Evolutionary conservation across 2,329 filamentous ascomycete genomes (phyloP).

Genomic region (Verticillium longisporum): DNA sequence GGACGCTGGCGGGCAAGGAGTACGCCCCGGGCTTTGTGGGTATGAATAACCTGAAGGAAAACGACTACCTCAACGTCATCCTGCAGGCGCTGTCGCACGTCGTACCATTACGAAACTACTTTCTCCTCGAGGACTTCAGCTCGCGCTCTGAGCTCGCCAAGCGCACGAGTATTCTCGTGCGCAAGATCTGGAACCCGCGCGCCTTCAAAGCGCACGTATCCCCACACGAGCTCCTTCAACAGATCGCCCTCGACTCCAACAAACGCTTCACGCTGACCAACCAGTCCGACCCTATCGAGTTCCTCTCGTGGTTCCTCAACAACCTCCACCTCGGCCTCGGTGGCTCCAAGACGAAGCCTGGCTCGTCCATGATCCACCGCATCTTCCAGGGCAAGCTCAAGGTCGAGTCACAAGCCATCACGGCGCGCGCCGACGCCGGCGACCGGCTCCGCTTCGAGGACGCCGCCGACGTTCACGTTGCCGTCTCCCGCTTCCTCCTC

Average conservation of each 20-base stretch:
- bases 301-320: conserved; percentile 96
- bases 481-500: conserved; percentile 77
- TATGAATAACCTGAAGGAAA: conserved; percentile 99
- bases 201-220: conserved; percentile 97
- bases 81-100: conserved; percentile 90
- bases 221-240: conserved; percentile 92
- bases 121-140: conserved; percentile 78
- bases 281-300: conserved; percentile 94
- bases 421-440: conserved; percentile 77
- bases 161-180: conserved; percentile 80
- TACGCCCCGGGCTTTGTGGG: conserved; percentile 94
- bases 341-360: conserved; percentile 79
- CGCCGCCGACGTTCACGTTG: conserved; percentile 70
- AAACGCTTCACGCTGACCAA: conserved; percentile 87
- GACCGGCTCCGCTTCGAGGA: conserved; percentile 92
- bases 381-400: conserved; percentile 91
- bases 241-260: conserved; percentile 81
- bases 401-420: conserved; percentile 90
- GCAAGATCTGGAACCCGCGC: conserved; percentile 96
- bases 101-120: conserved; percentile 79
- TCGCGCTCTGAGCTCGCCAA: conserved; percentile 72
- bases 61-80: conserved; percentile 96
- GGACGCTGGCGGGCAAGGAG: conserved; percentile 74
- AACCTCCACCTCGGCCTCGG: conserved; percentile 88
- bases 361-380: conserved; percentile 79